These are phyloP conservation scores for Musa acuminata DNA, from an alignment of 176 grass and related monocot genomes.

Conservation along the genomic window DNA sequence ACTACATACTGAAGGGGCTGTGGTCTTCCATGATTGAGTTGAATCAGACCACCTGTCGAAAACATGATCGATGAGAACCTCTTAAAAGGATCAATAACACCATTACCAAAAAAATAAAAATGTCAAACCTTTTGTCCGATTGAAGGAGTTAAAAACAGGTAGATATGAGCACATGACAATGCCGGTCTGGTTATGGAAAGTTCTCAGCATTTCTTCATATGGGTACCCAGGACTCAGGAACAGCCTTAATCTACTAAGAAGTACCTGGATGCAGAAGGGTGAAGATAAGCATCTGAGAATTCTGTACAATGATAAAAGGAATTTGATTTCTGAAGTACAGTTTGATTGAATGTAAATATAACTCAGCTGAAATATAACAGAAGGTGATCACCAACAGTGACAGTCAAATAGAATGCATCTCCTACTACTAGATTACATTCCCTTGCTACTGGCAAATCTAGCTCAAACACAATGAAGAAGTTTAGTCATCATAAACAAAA, in stretches of 20 bases:
- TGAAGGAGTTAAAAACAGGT: slow-evolving; percentile 13
- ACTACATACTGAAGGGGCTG: slow-evolving; percentile 14
- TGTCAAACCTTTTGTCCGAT: slow-evolving; percentile 4
- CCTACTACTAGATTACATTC: no score
- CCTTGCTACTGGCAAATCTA: no score
- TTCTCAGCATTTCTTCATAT: slow-evolving; percentile 17
- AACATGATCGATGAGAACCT: neutral
- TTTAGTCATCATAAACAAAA: neutral
- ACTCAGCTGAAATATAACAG: no score
- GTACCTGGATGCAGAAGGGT: neutral
- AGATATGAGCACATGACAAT: slow-evolving; percentile 16
- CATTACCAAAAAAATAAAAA: neutral
- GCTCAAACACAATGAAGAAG: no score
- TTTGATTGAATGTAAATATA: no score
- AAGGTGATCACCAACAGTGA: no score
- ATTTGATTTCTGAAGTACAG: no score
- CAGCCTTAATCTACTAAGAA: slow-evolving; percentile 14
- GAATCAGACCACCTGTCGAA: slow-evolving; percentile 5
- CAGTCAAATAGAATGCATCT: no score
- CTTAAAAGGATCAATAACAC: neutral
- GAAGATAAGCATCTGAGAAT: neutral
- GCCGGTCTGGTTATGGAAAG: slow-evolving; percentile 9
- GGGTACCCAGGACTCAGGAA: slow-evolving; percentile 12
- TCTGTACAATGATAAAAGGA: neutral
- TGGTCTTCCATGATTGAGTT: slow-evolving; percentile 11